Conservation (phyloP, 768 basidiomycete species). For the Russula vinacea region DNA sequence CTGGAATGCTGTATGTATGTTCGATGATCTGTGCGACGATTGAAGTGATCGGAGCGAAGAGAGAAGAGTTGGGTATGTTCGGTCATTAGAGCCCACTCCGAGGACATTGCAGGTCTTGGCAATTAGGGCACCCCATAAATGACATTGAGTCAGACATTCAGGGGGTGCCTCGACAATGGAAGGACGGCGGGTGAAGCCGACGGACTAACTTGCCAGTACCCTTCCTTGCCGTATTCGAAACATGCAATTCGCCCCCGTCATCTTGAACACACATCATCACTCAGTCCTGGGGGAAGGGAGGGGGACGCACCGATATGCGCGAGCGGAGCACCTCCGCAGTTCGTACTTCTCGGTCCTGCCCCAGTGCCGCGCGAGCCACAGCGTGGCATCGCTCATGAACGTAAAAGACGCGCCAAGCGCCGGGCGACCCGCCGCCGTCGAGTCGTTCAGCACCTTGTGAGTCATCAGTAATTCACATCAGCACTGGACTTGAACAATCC, state of each 20-base stretch:
- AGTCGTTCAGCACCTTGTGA: constrained; percentile 47
- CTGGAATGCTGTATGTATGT: too few species aligned
- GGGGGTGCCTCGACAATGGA: neutral
- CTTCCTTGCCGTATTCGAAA: constrained; percentile 21
- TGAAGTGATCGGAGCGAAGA: too few species aligned
- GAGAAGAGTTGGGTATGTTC: too few species aligned
- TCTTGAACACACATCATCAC: neutral
- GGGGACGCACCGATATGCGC: constrained; percentile 31
- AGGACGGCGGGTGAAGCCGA: neutral
- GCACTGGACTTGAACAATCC: neutral
- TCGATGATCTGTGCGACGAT: too few species aligned
- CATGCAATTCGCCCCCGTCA: neutral
- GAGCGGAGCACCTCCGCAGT: constrained; percentile 36
- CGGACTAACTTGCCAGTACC: constrained; percentile 4
- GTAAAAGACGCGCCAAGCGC: constrained; percentile 75
- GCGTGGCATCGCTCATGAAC: constrained; percentile 64
- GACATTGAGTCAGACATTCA: neutral
- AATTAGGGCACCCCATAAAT: neutral
- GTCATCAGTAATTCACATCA: neutral
- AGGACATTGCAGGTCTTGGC: too few species aligned
- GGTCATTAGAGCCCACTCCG: too few species aligned
- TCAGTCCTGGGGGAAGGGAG: neutral
- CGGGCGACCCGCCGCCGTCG: constrained; percentile 52
- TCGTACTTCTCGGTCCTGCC: constrained; percentile 27
- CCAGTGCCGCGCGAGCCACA: constrained; percentile 55